Conservation (phyloP, 768 basidiomycete genomes). For the Termitomyces sp. region DNA sequence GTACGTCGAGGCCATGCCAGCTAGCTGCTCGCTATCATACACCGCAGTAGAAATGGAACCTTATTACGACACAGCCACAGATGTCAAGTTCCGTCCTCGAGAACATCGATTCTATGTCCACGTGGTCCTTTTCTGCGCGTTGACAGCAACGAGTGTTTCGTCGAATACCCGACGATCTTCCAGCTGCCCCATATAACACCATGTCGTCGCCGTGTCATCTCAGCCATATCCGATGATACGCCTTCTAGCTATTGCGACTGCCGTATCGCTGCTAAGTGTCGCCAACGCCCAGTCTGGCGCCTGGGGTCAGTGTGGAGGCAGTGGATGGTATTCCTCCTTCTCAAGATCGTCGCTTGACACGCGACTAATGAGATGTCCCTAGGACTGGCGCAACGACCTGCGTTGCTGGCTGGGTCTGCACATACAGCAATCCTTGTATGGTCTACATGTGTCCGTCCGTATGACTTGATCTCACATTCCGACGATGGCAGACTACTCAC, state of each 20-base stretch:
- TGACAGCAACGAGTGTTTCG: no score
- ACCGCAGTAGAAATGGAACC: neutral
- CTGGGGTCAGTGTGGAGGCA: slow-evolving; percentile 41
- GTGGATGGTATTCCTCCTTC: slow-evolving; percentile 22
- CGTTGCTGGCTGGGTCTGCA: slow-evolving; percentile 38
- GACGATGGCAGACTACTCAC: slow-evolving; percentile 41
- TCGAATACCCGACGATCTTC: slow-evolving; percentile 11
- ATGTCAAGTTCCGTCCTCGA: neutral
- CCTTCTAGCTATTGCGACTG: slow-evolving; percentile 7
- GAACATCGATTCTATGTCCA: no score
- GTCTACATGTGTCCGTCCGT: slow-evolving; percentile 5
- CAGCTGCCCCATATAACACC: slow-evolving; percentile 8
- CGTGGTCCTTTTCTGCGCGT: no score
- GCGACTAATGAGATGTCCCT: neutral
- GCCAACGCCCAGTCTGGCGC: slow-evolving; percentile 32
- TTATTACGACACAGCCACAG: neutral
- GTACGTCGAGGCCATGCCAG: slow-evolving; percentile 17
- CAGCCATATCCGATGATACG: slow-evolving; percentile 9
- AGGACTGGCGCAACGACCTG: slow-evolving; percentile 42
- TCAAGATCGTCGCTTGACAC: neutral
- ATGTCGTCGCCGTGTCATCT: neutral
- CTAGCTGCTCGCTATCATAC: neutral
- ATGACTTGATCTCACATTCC: neutral
- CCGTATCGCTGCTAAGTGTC: slow-evolving; percentile 12
- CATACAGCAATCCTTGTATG: slow-evolving; percentile 34